These are phyloP conservation scores for Tolypocladium amazonense DNA, from an alignment of 2,329 filamentous ascomycete species.

Conservation along the genomic window DNA sequence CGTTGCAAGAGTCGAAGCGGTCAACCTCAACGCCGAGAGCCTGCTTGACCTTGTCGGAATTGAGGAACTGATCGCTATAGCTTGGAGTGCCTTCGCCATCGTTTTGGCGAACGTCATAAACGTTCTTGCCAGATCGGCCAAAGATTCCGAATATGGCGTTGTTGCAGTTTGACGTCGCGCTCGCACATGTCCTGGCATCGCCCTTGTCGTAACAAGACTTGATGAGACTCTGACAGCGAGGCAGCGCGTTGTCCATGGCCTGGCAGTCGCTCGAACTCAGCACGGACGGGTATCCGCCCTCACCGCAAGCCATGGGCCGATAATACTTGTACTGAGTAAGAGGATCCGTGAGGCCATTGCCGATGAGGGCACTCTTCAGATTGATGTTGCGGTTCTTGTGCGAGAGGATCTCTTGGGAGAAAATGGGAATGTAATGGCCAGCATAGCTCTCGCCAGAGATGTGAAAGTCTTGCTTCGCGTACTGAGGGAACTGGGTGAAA, in stretches of 20 bases:
- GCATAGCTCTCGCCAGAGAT: slow-evolving; percentile 93
- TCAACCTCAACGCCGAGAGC: slow-evolving; percentile 82
- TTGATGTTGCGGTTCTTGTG: slow-evolving; percentile 97
- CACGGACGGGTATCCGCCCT: slow-evolving; percentile 85
- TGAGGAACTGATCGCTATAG: slow-evolving; percentile 83
- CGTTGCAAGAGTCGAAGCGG: slow-evolving; percentile 90
- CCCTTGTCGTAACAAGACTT: slow-evolving; percentile 83
- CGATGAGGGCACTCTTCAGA: slow-evolving; percentile 87
- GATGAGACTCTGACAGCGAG: slow-evolving; percentile 80
- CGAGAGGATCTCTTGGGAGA: slow-evolving; percentile 78
- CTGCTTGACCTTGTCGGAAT: slow-evolving; percentile 69
- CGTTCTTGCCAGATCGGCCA: slow-evolving; percentile 82
- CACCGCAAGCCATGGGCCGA: slow-evolving; percentile 92
- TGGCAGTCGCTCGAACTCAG: slow-evolving; percentile 66
- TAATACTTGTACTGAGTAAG: slow-evolving; percentile 90
- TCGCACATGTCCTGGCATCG: slow-evolving; percentile 83
- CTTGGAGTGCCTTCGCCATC: slow-evolving; percentile 82
- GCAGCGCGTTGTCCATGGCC: slow-evolving; percentile 83
- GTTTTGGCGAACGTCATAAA: slow-evolving; percentile 84
- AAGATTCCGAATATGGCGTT: slow-evolving; percentile 88
- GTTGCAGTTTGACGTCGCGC: slow-evolving; percentile 94
- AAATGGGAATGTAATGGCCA: slow-evolving; percentile 90
- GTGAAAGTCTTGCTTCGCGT: slow-evolving; percentile 89
- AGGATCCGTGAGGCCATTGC: slow-evolving; percentile 90
- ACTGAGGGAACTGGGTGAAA: slow-evolving; percentile 97